Base-by-base conservation (phyloP, 306 rosid species). In the Mucuna pruriens region DNA sequence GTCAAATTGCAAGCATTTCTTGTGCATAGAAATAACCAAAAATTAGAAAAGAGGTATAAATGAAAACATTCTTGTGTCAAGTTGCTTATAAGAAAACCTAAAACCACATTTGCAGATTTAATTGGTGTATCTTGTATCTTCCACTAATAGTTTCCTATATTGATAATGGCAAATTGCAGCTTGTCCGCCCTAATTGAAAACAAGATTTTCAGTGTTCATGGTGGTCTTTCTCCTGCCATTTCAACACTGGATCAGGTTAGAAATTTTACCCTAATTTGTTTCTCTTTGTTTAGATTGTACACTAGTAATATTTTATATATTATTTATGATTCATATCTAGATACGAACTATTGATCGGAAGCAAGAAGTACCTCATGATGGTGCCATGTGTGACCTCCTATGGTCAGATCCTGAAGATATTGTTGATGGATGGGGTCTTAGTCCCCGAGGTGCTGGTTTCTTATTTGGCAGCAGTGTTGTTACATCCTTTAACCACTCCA, bases 391-490 rank as follows among this genome's bases (percentile, higher is more conserved):
- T 85, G 99, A 96, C 87, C 97, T 96, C 52, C 86, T 96, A 11
- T 96, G 99, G 99, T 96, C 99, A 15, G 99, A 96, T 84, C 99
- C 99, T 2, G 99, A 94, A 92, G 99, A 94, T 88, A 93, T 93
- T 38, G 97, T 96, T 54, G 99, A 96, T 51, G 92, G 98, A 79
- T 96, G 99, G 99, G 94, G 99, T 84, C 75, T 93, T 84, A 96
- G 99, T 84, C 99, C 99, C 12, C 99, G 99, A 65, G 99, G 99
- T 85, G 99, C 99, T 77, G 99, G 99, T 71, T 96, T 63, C 82
- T 85, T 96, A 71, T 94, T 96, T 88, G 99, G 99, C 52, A 98
- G 99, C 83, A 92, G 94, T 48, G 90, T 92, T 48, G 98, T 96
- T 49, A 72, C 91, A 42, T 86, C 98, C 42, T 96, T 96, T 84